These are phyloP conservation scores for Poa annua DNA, from an alignment of 176 grass and related monocot genomes.

Conservation along the genomic window DNA sequence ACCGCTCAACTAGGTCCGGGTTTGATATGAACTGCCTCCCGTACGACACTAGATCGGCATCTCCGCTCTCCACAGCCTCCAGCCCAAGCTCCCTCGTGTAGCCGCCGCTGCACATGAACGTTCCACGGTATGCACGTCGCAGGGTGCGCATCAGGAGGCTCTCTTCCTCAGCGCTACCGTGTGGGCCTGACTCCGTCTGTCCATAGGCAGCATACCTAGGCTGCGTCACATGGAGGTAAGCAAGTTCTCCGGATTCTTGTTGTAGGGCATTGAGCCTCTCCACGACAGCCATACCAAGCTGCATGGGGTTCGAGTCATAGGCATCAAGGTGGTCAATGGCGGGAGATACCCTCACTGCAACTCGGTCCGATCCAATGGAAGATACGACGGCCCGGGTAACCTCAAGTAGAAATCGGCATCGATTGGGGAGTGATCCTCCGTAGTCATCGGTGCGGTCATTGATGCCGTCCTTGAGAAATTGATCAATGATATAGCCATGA, in stretches of 20 bases:
- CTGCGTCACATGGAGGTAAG: conserved; percentile 96
- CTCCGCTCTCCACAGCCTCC: conserved; percentile 68
- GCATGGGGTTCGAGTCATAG: conserved; percentile 71
- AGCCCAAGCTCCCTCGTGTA: conserved; percentile 83
- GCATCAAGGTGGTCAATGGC: conserved; percentile 95
- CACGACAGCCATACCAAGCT: conserved; percentile 73
- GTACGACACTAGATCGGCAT: conserved; percentile 84
- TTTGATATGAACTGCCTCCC: conserved; percentile 89
- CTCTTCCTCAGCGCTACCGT: conserved; percentile 89
- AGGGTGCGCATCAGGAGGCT: conserved; percentile 64
- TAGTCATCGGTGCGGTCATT: conserved; percentile 83
- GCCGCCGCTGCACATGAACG: conserved; percentile 88
- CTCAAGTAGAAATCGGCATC: conserved; percentile 76
- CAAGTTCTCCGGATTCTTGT: conserved; percentile 53
- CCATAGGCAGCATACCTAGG: conserved; percentile 83
- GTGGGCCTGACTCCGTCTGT: conserved; percentile 82
- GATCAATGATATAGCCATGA: conserved; percentile 90
- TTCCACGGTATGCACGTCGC: conserved; percentile 61
- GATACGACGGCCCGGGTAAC: conserved; percentile 62
- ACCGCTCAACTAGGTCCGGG: conserved; percentile 83
- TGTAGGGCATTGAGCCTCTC: conserved; percentile 68
- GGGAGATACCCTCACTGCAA: conserved; percentile 78
- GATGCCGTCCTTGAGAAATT: conserved; percentile 95
- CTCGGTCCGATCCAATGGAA: conserved; percentile 65
- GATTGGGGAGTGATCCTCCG: conserved; percentile 79